Conservation (phyloP, 179 eudicot genomes). For the Silene noctiflora region DNA sequence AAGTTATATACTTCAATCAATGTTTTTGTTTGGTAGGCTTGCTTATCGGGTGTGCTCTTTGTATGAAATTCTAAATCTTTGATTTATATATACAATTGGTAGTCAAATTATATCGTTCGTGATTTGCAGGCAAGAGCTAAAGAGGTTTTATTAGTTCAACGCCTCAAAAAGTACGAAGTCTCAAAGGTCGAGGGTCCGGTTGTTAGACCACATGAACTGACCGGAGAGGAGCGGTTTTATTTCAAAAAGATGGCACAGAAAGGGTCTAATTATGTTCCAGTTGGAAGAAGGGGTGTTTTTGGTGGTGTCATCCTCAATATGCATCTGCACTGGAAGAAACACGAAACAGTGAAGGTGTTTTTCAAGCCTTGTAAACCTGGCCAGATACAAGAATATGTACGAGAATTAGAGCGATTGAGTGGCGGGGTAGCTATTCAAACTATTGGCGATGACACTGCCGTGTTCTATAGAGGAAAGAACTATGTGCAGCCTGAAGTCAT, state of each 20-base stretch:
- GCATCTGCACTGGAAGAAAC: slow-evolving; percentile 99
- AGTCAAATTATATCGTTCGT: slow-evolving; percentile 10
- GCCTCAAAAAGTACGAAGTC: slow-evolving; percentile 83
- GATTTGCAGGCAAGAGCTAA: slow-evolving; percentile 72
- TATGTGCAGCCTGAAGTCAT: slow-evolving; percentile 86
- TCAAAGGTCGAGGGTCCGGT: slow-evolving; percentile 66
- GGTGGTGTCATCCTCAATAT: slow-evolving; percentile 96
- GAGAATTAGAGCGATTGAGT: slow-evolving; percentile 84
- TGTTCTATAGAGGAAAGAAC: slow-evolving; percentile 82
- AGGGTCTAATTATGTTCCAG: slow-evolving; percentile 81
- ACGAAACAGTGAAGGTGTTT: slow-evolving; percentile 83
- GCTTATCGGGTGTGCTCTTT: background rate
- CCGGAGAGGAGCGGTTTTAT: slow-evolving; percentile 87
- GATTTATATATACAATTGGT: background rate
- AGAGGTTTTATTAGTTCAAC: slow-evolving; percentile 67
- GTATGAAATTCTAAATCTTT: background rate
- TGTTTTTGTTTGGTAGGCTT: background rate
- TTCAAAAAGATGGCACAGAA: slow-evolving; percentile 94
- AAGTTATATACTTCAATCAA: background rate
- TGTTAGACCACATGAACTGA: slow-evolving; percentile 57
- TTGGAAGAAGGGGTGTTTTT: slow-evolving; percentile 90
- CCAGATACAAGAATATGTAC: slow-evolving; percentile 70
- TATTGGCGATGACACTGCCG: slow-evolving; percentile 73
- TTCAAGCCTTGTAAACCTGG: slow-evolving; percentile 99
- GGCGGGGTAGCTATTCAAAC: slow-evolving; percentile 83